Evolutionary conservation across 768 basidiomycete species (phyloP).

Genomic region (Lentinus tigrinus): DNA sequence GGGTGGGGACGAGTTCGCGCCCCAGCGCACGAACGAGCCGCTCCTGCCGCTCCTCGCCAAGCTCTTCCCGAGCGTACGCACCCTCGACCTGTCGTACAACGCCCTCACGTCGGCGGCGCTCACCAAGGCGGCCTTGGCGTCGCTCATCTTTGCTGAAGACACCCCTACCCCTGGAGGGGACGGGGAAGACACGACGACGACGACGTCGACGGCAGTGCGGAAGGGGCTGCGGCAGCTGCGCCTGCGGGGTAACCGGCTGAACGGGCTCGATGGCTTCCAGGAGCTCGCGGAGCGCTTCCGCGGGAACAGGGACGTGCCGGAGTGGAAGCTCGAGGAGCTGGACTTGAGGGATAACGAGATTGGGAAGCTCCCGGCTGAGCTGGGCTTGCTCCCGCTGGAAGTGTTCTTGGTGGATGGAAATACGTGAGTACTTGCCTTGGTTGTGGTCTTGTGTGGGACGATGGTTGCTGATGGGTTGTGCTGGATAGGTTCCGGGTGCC

Average conservation of each 20-base stretch:
- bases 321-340: constrained; percentile 79
- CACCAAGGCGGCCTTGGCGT: constrained; percentile 44
- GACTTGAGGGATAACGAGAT: constrained; percentile 85
- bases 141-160: constrained; percentile 49
- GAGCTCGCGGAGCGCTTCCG: constrained; percentile 63
- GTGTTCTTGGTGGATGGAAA: constrained; percentile 86
- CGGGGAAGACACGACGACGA: neutral
- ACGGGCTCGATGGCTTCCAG: constrained; percentile 60
- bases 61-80: constrained; percentile 69
- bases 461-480: neutral
- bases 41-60: constrained; percentile 58
- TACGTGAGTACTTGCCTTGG: constrained; percentile 47
- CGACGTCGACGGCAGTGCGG: constrained; percentile 24
- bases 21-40: constrained; percentile 46
- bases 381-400: constrained; percentile 76
- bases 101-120: constrained; percentile 54
- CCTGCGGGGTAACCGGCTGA: constrained; percentile 67
- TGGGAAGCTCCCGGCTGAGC: constrained; percentile 60
- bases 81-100: constrained; percentile 79
- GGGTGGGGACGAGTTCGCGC: constrained; percentile 33
- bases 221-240: constrained; percentile 65
- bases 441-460: neutral
- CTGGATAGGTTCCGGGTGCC: constrained; percentile 73
- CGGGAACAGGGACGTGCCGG: constrained; percentile 57
- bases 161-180: constrained; percentile 1